Evolutionary conservation across 345 rosid species (phyloP), one percentile per base, ranked within the genome.

Genomic region (Pelargonium nanum): DNA sequence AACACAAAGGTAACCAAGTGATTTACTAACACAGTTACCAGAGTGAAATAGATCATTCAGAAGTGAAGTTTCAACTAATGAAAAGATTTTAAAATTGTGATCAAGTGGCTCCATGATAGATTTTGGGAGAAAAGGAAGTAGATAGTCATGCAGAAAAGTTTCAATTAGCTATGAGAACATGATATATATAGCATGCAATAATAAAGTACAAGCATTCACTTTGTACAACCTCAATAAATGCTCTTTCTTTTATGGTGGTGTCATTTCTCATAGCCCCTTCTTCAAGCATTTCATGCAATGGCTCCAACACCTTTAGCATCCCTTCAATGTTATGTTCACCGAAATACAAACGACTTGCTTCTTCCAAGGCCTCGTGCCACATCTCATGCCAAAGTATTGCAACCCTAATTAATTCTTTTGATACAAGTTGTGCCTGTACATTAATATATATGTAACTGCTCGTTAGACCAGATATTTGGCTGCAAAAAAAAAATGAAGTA

Each of bases 281-380:
- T 72, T 81, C 90, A 0, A 93, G 94, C 86, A 84, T 83, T 69
- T 81, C 85, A 74, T 93, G 99, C 70, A 87, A 77, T 45, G 99
- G 99, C 69, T 89, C 99, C 78, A 93, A 79, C 28, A 77, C 96
- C 69, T 93, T 89, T 59, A 93, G 78, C 99, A 93, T 93, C 51
- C 90, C 95, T 78, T 93, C 99, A 72, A 84, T 83, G 76, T 93
- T 93, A 70, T 80, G 96, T 77, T 93, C 99, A 66, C 99, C 97
- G 67, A 93, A 93, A 77, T 80, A 93, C 73, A 93, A 74, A 60
- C 99, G 99, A 72, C 99, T 93, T 57, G 99, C 99, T 83, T 93
- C 99, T 87, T 93, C 99, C 68, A 93, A 67, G 51, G 82, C 94
- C 71, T 93, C 99, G 69, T 93, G 97, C 97, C 99, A 93, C 84